Base-by-base conservation (phyloP, 2,329 filamentous ascomycete species). In the Paraphoma sp. region DNA sequence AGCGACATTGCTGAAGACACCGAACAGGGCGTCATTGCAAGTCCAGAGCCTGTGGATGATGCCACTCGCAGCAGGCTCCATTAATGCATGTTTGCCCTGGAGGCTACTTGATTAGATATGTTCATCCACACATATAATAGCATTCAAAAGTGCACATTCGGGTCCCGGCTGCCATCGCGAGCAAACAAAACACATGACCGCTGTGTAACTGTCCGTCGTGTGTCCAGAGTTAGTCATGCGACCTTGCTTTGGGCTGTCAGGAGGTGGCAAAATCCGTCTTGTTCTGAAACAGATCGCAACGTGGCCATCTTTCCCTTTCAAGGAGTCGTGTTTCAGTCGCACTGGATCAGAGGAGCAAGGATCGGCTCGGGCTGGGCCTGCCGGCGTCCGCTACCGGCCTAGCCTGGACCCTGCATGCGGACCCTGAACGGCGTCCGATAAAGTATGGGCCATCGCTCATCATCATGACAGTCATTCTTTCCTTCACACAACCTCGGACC, bases 381-480 rank as follows among this genome's bases (percentile, higher is more conserved):
- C 45, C 46, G 47, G 17, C 45, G 38, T 51, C 59, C 57, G 44
- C 28, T 47, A 53, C 18, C 43, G 54, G 46, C 44, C 47, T 62
- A 49, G 56, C 48, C 16, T 40, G 51, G 51, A 54, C 62, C 62
- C 62, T 64, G 59, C 62, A 62, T 62, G 50, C 49, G 45, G 43
- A 33, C 47, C 44, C 44, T 38, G 46, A 51, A 48, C 51, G 50
- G 54, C 56, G 28, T 43, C 51, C 48, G 51, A 50, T 52, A 57
- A 38, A 46, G 42, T 48, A 47, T 54, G 47, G 5, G 45, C 48
- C 57, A 51, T 59, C 59, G 30, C 54, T 48, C 54, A 58, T 48
- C 40, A 46, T 14, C 49, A 45, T 33, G 40, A 45, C 40, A 14
- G 10, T 36, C 41, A 40, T 40, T 17, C 33, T 45, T 18, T 46